Evolutionary conservation across 139 green algal genomes (phyloP).

Genomic region (Yamagishiella unicocca): DNA sequence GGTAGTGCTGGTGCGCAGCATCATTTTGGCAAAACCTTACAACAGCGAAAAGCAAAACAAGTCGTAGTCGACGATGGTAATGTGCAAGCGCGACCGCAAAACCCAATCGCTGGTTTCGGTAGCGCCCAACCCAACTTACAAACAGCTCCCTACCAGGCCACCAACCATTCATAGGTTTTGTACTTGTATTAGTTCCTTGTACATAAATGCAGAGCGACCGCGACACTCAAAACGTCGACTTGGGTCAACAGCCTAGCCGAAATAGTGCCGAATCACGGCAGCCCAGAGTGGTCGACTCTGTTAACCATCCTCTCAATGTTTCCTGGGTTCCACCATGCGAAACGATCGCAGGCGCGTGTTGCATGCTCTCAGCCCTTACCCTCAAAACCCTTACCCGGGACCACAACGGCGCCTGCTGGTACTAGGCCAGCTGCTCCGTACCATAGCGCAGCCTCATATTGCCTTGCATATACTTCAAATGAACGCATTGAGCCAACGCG

Average conservation of each 20-base stretch:
- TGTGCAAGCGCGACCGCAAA: too few species aligned
- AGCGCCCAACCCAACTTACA: not conserved
- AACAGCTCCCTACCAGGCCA: too few species aligned
- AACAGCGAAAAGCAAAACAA: not conserved
- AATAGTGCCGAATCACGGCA: too few species aligned
- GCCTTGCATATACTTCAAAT: too few species aligned
- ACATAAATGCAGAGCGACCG: not conserved
- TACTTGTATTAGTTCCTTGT: not conserved
- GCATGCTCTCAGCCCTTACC: not conserved
- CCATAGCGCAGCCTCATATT: too few species aligned
- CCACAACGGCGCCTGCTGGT: too few species aligned
- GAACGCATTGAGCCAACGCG: too few species aligned
- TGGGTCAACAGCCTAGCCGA: not conserved
- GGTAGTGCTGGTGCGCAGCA: slow-evolving; percentile 5
- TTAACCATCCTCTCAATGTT: not conserved
- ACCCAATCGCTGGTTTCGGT: not conserved
- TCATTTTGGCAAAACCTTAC: slow-evolving; percentile 16
- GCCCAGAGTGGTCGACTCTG: slow-evolving; percentile 6
- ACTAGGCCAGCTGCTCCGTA: too few species aligned
- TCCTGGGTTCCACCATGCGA: slow-evolving; percentile 8
- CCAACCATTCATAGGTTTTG: too few species aligned
- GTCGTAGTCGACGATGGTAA: too few species aligned
- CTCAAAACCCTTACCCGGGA: too few species aligned
- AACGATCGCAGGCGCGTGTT: not conserved
- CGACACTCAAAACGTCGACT: not conserved